phyloP scores from a whole-genome alignment of 2,329 filamentous ascomycete species.

The Sclerotinia minor region DNA sequence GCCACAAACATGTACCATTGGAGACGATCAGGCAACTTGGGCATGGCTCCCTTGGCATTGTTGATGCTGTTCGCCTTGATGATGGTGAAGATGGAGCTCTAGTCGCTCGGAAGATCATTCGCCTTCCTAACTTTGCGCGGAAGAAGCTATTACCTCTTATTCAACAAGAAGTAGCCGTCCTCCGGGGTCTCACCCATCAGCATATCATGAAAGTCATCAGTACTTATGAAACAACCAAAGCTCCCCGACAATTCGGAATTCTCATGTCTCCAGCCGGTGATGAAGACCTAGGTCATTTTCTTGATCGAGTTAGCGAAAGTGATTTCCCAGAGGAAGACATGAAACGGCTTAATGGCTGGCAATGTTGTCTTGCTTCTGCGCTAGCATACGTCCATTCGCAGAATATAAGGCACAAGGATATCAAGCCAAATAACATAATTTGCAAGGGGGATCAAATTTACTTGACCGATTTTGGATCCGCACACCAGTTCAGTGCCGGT shows the following conservation, averaged over 20 bases:
- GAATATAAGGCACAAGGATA: conserved; percentile 32
- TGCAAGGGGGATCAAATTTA: conserved; percentile 29
- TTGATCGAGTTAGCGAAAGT: conserved; percentile 29
- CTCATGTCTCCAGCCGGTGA: conserved; percentile 29
- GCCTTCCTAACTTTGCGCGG: conserved; percentile 26
- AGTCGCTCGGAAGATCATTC: conserved; percentile 29
- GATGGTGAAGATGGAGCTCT: conserved; percentile 3
- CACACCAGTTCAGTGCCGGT: conserved; percentile 28
- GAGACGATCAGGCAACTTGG: conserved; percentile 28
- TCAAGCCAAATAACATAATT: conserved; percentile 32
- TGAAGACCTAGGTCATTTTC: conserved; percentile 29
- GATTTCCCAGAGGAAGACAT: conserved; percentile 28
- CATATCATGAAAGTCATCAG: conserved; percentile 29
- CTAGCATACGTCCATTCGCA: conserved; percentile 28
- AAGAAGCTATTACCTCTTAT: conserved; percentile 29
- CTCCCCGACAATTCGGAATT: conserved; percentile 29
- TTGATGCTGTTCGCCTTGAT: conserved; percentile 27
- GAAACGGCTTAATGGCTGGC: conserved; percentile 22
- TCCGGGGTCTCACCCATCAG: conserved; percentile 26
- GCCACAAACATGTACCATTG: conserved; percentile 24
- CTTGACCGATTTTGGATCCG: conserved; percentile 32
- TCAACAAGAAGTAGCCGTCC: conserved; percentile 28
- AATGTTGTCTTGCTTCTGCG: conserved; percentile 30
- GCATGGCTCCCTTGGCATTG: conserved; percentile 29
- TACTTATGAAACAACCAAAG: conserved; percentile 29